Conservation (phyloP, 371 early-diverging fungal genomes). For the Lichtheimia ornata region DNA sequence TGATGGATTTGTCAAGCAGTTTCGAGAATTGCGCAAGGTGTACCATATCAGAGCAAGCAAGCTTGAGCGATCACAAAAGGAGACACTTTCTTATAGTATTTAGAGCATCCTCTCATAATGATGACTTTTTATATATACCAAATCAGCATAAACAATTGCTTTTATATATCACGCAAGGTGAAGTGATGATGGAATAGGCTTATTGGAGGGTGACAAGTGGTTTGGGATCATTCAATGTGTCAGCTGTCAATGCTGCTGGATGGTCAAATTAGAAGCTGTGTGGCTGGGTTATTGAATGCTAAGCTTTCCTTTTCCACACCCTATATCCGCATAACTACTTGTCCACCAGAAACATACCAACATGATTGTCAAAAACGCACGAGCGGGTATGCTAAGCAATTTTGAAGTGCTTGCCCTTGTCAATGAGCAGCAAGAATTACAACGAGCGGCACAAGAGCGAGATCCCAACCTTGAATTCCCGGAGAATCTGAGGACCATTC, state of each 20-base stretch:
- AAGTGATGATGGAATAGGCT: background rate
- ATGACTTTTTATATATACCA: too few species aligned
- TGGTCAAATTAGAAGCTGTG: too few species aligned
- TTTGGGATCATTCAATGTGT: too few species aligned
- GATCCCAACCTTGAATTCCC: slow-evolving; percentile 41
- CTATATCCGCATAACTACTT: background rate
- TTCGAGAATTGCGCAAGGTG: slow-evolving; percentile 61
- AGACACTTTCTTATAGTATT: slow-evolving; percentile 13
- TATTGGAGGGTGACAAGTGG: too few species aligned
- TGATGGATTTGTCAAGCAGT: slow-evolving; percentile 62
- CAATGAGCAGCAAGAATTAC: slow-evolving; percentile 46
- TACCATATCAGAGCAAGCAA: slow-evolving; percentile 66
- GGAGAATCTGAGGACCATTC: slow-evolving; percentile 62
- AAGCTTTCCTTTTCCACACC: slow-evolving; percentile 1
- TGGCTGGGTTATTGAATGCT: too few species aligned
- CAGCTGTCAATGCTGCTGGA: too few species aligned
- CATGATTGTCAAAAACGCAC: slow-evolving; percentile 57
- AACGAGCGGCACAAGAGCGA: slow-evolving; percentile 33
- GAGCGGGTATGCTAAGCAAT: slow-evolving; percentile 62
- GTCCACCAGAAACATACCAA: background rate
- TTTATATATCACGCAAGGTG: background rate
- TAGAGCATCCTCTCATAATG: background rate
- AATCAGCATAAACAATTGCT: slow-evolving; percentile 15
- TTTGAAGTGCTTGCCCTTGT: slow-evolving; percentile 61
- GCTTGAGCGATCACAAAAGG: slow-evolving; percentile 54